Base-by-base conservation (phyloP, 179 eudicot species). In the Spinacia oleracea region DNA sequence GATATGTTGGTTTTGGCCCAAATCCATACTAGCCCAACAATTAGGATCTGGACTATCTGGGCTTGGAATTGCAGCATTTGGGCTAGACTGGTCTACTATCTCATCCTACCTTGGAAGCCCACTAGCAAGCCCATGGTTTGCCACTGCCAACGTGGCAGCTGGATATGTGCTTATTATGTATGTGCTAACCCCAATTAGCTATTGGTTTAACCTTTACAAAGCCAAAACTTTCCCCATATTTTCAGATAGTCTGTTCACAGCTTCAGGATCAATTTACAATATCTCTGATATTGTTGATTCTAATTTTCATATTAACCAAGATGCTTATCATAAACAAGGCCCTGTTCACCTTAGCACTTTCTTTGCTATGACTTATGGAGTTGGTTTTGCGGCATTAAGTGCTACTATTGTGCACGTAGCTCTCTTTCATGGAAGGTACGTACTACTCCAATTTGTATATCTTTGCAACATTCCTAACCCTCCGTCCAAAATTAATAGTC, bases 61-160 rank as follows among this genome's bases (percentile, higher is more conserved):
- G 45, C 98, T 96, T 16, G 99, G 98, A 2, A 85, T 96, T 0
- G 86, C 89, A 0, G 93, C 96, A 16, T 66, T 96, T 40, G 98
- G 97, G 53, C 71, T 96, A 1, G 99, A 96, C 81, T 96, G 98
- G 99, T 89, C 97, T 80, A 85, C 93, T 18, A 89, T 89, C 79
- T 91, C 99, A 0, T 82, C 98, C 1, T 96, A 91, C 87, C 92
- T 93, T 5, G 98, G 99, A 65, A 93, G 99, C 87, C 99, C 99
- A 27, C 84, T 96, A 5, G 99, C 98, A 18, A 93, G 98, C 83
- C 99, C 98, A 0, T 93, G 99, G 98, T 96, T 93, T 38, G 99
- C 99, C 69, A 96, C 98, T 1, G 99, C 98, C 71, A 96, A 96
- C 80, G 94, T 93, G 53, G 97, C 96, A 34, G 94, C 84, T 46